Conservation (phyloP, 2,329 filamentous ascomycete species). For the Pestalotiopsis sp. region DNA sequence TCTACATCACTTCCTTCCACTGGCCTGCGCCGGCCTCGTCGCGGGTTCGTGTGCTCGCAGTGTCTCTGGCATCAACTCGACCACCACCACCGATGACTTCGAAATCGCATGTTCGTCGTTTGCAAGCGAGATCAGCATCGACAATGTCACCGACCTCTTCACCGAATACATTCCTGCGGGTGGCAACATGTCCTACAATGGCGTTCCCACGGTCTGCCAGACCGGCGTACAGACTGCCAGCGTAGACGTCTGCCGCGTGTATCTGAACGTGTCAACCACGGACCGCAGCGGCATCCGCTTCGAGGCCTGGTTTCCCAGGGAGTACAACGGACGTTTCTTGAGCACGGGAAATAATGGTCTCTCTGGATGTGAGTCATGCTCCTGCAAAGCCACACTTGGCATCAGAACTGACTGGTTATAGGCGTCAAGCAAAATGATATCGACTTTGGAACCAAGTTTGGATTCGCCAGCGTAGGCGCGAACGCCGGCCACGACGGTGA, state of each 20-base stretch:
- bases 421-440: not conserved
- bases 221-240: conserved; percentile 15
- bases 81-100: not conserved
- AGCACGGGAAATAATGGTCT: conserved; percentile 4
- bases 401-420: not conserved
- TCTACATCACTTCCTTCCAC: not conserved
- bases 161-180: conserved; percentile 40
- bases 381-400: not conserved
- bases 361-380: not conserved
- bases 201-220: conserved; percentile 39
- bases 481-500: conserved; percentile 41
- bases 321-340: conserved; percentile 5
- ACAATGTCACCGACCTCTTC: conserved; percentile 38
- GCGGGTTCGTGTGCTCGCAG: not conserved
- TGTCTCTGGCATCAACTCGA: not conserved
- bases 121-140: conserved; percentile 31
- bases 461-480: conserved; percentile 51
- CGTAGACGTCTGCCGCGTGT: conserved; percentile 29
- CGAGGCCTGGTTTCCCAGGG: conserved; percentile 2
- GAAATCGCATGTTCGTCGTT: conserved; percentile 24
- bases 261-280: not conserved
- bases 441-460: conserved; percentile 28
- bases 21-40: not conserved
- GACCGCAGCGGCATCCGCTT: not conserved
- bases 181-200: conserved; percentile 40